Percentiles rank a stretch among this genome's conserved stretches.
Conservation (phyloP, 2,329 filamentous ascomycete genomes). For the Pseudohalonectria lignicola region DNA sequence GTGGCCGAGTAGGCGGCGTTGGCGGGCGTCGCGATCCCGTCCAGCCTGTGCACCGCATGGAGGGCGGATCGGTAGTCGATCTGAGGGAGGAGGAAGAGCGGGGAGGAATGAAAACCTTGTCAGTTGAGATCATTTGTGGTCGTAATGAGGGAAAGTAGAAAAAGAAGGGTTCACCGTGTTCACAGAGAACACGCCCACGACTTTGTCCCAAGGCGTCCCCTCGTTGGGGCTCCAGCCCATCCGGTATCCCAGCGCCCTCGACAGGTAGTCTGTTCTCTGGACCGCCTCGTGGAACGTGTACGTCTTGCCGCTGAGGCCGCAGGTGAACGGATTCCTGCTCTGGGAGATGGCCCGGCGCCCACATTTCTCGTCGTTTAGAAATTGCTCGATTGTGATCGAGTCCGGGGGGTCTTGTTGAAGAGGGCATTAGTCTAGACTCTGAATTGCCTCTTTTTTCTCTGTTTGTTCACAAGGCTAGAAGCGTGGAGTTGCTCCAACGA, state of each 20-base stretch:
- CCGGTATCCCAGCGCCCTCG: conserved; percentile 48
- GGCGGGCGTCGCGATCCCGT: conserved; percentile 52
- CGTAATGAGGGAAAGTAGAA: background rate
- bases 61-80: conserved; percentile 52
- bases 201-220: conserved; percentile 68
- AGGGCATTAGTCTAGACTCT: too few species aligned
- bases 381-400: conserved; percentile 62
- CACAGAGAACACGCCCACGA: conserved; percentile 58
- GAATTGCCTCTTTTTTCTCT: background rate
- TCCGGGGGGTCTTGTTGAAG: conserved; percentile 65
- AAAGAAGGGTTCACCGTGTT: conserved; percentile 40
- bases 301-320: conserved; percentile 12
- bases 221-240: conserved; percentile 59
- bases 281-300: conserved; percentile 6
- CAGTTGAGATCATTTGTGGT: background rate
- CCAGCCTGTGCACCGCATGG: conserved; percentile 43
- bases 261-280: conserved; percentile 8
- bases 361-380: conserved; percentile 63
- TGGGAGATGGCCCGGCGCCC: conserved; percentile 53
- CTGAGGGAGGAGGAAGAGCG: conserved; percentile 12
- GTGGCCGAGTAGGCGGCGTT: conserved; percentile 58
- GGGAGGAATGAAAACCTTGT: too few species aligned
- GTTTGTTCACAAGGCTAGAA: background rate
- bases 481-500: too few species aligned
- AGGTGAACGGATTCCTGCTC: conserved; percentile 27